Conservation (phyloP, 2,329 filamentous ascomycete species). For the Pestalotiopsis fici region DNA sequence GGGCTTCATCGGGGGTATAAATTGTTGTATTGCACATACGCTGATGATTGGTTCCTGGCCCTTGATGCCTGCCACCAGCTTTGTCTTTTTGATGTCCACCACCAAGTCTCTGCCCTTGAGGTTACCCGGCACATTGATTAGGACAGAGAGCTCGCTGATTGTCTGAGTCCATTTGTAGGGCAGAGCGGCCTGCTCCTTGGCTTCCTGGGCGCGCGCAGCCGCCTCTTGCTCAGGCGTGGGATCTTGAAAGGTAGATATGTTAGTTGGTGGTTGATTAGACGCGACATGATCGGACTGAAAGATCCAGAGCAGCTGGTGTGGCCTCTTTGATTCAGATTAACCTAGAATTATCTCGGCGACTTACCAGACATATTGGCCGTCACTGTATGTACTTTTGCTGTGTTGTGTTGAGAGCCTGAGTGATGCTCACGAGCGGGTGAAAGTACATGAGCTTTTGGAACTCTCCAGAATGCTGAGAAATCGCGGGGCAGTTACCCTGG, state of each 20-base stretch:
- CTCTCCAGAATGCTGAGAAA: slow-evolving; percentile 20
- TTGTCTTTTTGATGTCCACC: slow-evolving; percentile 78
- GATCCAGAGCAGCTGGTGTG: background rate
- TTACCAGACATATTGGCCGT: background rate
- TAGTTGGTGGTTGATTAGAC: background rate
- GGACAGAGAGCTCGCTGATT: slow-evolving; percentile 84
- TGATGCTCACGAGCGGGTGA: background rate
- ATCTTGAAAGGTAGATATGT: slow-evolving; percentile 37
- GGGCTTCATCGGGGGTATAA: background rate
- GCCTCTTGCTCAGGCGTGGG: slow-evolving; percentile 57
- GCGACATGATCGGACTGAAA: background rate
- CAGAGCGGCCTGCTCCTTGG: slow-evolving; percentile 83
- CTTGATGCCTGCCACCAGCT: slow-evolving; percentile 80
- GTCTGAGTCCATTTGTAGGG: slow-evolving; percentile 98
- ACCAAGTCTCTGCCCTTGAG: slow-evolving; percentile 82
- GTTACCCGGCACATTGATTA: slow-evolving; percentile 75
- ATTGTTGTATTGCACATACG: slow-evolving; percentile 47
- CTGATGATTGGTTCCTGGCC: slow-evolving; percentile 83
- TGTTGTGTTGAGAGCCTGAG: background rate
- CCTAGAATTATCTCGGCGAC: background rate
- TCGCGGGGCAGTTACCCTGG: slow-evolving; percentile 4
- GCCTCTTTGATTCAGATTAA: background rate
- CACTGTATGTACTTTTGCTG: background rate
- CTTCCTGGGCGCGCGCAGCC: slow-evolving; percentile 69
- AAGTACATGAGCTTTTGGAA: slow-evolving; percentile 10